Conservation (phyloP, 1,284 basidiomycete genomes). For the Cutaneotrichosporon cutaneum region DNA sequence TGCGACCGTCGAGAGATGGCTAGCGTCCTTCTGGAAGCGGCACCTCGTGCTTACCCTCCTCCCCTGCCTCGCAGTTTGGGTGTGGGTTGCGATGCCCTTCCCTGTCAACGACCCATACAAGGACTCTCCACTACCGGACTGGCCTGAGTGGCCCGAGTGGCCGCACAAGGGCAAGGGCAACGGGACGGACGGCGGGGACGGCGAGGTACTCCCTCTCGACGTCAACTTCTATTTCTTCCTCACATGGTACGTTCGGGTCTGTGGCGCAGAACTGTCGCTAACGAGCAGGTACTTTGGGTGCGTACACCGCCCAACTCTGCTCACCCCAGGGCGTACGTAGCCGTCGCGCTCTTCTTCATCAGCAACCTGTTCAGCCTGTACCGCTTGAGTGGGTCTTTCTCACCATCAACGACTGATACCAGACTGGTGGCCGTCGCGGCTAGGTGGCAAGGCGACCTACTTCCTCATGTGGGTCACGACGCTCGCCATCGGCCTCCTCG, state of each 20-base stretch:
- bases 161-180: slow-evolving; percentile 11
- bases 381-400: slow-evolving; percentile 40
- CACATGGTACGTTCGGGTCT: slow-evolving; percentile 40
- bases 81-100: slow-evolving; percentile 60
- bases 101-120: slow-evolving; percentile 56
- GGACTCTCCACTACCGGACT: slow-evolving; percentile 48
- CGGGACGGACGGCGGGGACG: slow-evolving; percentile 11
- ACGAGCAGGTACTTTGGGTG: slow-evolving; percentile 48
- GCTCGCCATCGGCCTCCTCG: slow-evolving; percentile 53
- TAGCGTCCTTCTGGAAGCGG: slow-evolving; percentile 56
- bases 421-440: slow-evolving; percentile 53
- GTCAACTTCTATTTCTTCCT: slow-evolving; percentile 58
- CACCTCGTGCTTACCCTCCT: slow-evolving; percentile 56
- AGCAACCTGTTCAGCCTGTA: slow-evolving; percentile 61
- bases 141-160: slow-evolving; percentile 41
- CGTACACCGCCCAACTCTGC: not conserved
- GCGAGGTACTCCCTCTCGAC: slow-evolving; percentile 47
- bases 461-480: slow-evolving; percentile 56
- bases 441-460: slow-evolving; percentile 58
- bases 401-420: slow-evolving; percentile 3
- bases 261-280: slow-evolving; percentile 1
- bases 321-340: slow-evolving; percentile 52
- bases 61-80: slow-evolving; percentile 58
- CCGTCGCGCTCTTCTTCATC: slow-evolving; percentile 58
- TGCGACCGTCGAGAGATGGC: slow-evolving; percentile 53